Evolutionary conservation across 1,284 basidiomycete species (phyloP).

Genomic region (Cystobasidium sp.): DNA sequence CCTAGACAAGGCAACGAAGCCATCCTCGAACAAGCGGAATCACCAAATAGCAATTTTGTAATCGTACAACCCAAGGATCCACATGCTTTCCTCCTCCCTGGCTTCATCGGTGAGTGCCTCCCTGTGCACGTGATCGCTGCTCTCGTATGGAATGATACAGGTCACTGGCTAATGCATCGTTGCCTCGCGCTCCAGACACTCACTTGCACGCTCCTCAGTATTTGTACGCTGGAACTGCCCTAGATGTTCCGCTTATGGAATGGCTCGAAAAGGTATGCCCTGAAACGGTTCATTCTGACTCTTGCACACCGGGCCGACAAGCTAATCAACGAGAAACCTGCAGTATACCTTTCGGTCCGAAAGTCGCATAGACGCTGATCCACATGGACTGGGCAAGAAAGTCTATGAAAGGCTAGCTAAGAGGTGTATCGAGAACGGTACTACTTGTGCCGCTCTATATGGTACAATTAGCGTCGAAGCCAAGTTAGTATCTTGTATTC

Average conservation of each 20-base stretch:
- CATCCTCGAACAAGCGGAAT: slow-evolving; percentile 4
- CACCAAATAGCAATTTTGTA: slow-evolving; percentile 29
- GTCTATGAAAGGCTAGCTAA: slow-evolving; percentile 71
- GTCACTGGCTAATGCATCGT: background rate
- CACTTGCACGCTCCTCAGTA: slow-evolving; percentile 86
- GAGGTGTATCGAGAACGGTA: slow-evolving; percentile 71
- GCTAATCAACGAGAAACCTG: slow-evolving; percentile 17
- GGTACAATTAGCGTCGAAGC: slow-evolving; percentile 78
- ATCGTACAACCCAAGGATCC: slow-evolving; percentile 57
- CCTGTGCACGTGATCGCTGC: slow-evolving; percentile 31
- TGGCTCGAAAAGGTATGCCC: slow-evolving; percentile 71
- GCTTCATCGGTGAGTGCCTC: slow-evolving; percentile 60
- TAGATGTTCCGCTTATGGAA: slow-evolving; percentile 79
- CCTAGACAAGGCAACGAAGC: slow-evolving; percentile 16
- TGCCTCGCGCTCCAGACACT: slow-evolving; percentile 63
- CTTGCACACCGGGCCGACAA: background rate
- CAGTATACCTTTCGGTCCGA: slow-evolving; percentile 68
- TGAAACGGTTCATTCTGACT: slow-evolving; percentile 64
- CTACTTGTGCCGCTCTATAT: slow-evolving; percentile 74
- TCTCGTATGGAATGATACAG: too few species aligned
- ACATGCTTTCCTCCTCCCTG: slow-evolving; percentile 72
- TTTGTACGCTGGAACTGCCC: slow-evolving; percentile 79
- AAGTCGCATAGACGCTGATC: slow-evolving; percentile 69
- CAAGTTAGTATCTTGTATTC: slow-evolving; percentile 64
- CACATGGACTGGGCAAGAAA: slow-evolving; percentile 62